Base-by-base conservation (phyloP, 768 basidiomycete genomes). In the Coprinopsis sp. region DNA sequence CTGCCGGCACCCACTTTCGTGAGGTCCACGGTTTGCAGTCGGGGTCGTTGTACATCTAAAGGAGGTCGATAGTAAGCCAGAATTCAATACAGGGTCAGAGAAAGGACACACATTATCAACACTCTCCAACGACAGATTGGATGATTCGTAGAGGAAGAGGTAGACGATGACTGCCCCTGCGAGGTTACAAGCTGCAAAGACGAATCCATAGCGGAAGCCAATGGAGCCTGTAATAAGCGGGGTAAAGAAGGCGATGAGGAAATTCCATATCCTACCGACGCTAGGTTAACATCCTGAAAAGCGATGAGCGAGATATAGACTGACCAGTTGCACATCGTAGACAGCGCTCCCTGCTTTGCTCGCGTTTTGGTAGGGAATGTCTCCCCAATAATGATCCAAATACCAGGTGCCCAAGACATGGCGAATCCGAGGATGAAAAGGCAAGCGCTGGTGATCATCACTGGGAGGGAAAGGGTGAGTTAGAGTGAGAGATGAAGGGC, bases 361-460 rank as follows among this genome's bases (percentile, higher is more conserved):
- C 84, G 76, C 3, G 84, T 84, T 19, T 82, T 71, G 8, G 81
- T 85, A 1, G 83, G 79, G 71, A 86, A 87, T 1, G 82, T 84
- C 63, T 88, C 85, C 29, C 84, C 85, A 46, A 82, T 84, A 16
- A 87, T 69, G 56, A 88, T 85, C 85, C 85, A 88, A 30, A 87
- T 62, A 37, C 83, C 82, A n/a, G 84, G 82, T 13, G 76, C 81
- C 82, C 80, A 83, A 25, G 84, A 85, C 67, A 69, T 78, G 4
- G 85, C 82, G 55, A 78, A 86, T 6, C 84, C 84, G 36, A 78
- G 63, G 58, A 87, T 85, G 63, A 87, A 87, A 57, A 87, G 58
- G 55, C 80, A 85, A 1, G 84, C 81, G 24, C 76, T 71, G 54
- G 84, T 75, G 45, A 83, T 82, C 78, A 82, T 77, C 37, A 82